Base-by-base conservation (phyloP, 176 grass and related monocot genomes). In the Carex kokanica region DNA sequence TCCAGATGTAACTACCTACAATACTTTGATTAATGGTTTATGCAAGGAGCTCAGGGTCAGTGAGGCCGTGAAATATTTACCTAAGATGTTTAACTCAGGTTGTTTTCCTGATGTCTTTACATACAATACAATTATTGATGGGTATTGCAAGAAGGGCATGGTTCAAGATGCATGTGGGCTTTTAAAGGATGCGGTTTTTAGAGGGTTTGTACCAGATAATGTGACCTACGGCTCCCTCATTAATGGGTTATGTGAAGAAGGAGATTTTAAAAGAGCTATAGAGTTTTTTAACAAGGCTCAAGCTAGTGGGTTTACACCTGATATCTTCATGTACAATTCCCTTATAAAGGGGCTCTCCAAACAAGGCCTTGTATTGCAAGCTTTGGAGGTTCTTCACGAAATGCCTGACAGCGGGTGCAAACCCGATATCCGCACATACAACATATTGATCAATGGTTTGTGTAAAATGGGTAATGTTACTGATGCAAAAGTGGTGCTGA, bases 391-490 rank as follows among this genome's bases (percentile, higher is more conserved):
- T 36, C 90, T 98, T 88, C 90, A 90, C 82, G 89, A 91, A 83
- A 98, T 98, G 95, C 40, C 63, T 41, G 86, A 91, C n/a, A 90
- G 89, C 32, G 90, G 92, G 15, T 94, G 88, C 67, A 79, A 81
- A 57, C 90, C 95, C 0, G 90, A 94, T 87, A 91, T 98, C 83
- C 86, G 84, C 83, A 93, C 92, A 59, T 98, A 94, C 80, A 98
- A 98, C 66, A 98, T 98, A 77, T 63, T 98, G 64, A 94, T 98
- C 69, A 94, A 98, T 60, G 92, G 92, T 24, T 87, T 94, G 16
- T 98, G 92, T 88, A 98, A 98, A 85, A 93, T 98, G 90, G 95
- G 95, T 58, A 98, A 98, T 90, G 88, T 91, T 88, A 91, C 84
- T 40, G 88, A 98, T 29, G 95, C 95, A 12, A 87, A 58, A 61